Evolutionary conservation across 768 basidiomycete species (phyloP), one percentile per base, ranked within the genome.

Genomic region (Inosperma sp.): DNA sequence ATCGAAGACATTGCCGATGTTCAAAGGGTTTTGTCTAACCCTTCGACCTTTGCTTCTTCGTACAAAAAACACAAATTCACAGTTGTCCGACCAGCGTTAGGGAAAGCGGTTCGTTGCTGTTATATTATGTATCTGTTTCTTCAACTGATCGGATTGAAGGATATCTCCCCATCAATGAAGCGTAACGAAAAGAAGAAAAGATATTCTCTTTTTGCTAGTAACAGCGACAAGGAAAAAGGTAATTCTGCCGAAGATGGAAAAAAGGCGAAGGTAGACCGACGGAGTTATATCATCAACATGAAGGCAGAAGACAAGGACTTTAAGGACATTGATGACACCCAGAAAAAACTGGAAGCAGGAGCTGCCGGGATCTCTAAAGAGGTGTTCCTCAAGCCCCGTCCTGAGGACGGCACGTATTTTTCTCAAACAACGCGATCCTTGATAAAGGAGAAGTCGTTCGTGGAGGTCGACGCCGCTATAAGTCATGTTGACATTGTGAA

Each of bases 401-500:
- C 48, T 13, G 56, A 58, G 16, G 36, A 58, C 50, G 62, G 55
- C 16, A 60, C 56, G 19, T 71, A 65, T 42, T 75, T 76, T 55
- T 53, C 54, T 23, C 55, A 62, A 36, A 70, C 62, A 55, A 68
- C 72, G 1, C 22, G 47, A n/a, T 46, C 53, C 2, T 57, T 78
- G 30, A 66, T 78, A 40, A 53, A 58, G 8, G 55, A 61, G 10
- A 74, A 75, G 47, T 63, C 70, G 2, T 67, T 72, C 40, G 52
- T 55, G 25, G 55, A 66, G 25, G 62, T 63, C 12, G 69, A 64
- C 5, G 55, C 63, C 13, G 41, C 48, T 13, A 49, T 54, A 14
- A 66, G 55, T 26, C 71, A 64, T 43, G 62, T 87, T 17, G 84
- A 89, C 59, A 73, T 88, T 30, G 76, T 88, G 6, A 70, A 69